Evolutionary conservation across 495 filamentous ascomycete species (phyloP), one percentile per base, ranked within the genome.

Genomic region (Parathielavia hyrcaniae): DNA sequence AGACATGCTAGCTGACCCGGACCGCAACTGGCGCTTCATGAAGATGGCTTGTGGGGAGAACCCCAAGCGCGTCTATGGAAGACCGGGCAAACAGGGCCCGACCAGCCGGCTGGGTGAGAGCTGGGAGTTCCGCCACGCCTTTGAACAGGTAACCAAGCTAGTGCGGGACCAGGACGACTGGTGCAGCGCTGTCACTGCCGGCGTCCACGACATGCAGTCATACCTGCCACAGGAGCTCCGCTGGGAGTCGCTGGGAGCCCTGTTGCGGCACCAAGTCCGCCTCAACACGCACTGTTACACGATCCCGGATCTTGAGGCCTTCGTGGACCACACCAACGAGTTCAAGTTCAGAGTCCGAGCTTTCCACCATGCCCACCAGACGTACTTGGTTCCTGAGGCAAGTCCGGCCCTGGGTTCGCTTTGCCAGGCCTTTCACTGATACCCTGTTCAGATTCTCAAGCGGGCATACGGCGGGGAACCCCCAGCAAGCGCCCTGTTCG

Each of bases 21-120:
- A 79, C 39, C 71, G 69, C 22, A 75, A 67, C 50, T 79, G 76
- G 76, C 69, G 80, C 38, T 86, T 81, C 68, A 81, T 87, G 73
- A 87, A 87, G 71, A 87, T 87, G 84, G 84, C 84, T 1, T 86
- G 83, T 50, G 84, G 84, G 8, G 83, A 85, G 69, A 87, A 87
- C 63, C 71, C 84, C 5, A 79, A 80, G 68, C 59, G 75, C 8
- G 76, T 80, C 4, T 84, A 83, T 61, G 79, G 71, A 20, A 70
- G 64, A 44, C 40, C 50, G 11, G 74, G 72, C n/a, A 67, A 72
- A 38, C 63, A 64, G 26, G 71, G 76, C 0, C 76, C 76, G 17
- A 59, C 64, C 45, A 82, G 75, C 59, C 69, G 75, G 16, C 68
- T 84, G 64, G 83, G 80, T 10, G 81, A 84, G 65, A 81, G 82